These are phyloP conservation scores for Malus fusca DNA, from an alignment of 306 rosid genomes.

Conservation along the genomic window DNA sequence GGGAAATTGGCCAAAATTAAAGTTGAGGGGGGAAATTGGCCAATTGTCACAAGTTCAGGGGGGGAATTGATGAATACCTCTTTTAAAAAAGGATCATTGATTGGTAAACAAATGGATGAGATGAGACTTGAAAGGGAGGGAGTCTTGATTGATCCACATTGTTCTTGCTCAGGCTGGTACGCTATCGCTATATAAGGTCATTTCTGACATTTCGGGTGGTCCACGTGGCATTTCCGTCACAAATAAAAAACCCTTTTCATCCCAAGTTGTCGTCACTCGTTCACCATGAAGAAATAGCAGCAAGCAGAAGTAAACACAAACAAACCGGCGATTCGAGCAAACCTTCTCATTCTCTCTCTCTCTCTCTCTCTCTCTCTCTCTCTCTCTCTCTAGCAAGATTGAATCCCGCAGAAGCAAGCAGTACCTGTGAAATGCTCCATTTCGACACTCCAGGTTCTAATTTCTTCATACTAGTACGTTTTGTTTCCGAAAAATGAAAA, in stretches of 20 bases:
- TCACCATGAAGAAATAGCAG: neutral
- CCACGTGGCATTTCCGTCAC: conserved; percentile 1
- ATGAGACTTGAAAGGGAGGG: neutral
- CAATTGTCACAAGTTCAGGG: too few relatives aligned
- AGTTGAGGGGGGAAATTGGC: too few relatives aligned
- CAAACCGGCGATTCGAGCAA: neutral
- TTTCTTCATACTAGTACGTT: neutral
- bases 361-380: neutral
- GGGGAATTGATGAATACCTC: too few relatives aligned
- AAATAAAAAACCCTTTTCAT: neutral
- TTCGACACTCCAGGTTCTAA: conserved; percentile 15
- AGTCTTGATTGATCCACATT: neutral
- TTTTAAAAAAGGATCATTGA: neutral
- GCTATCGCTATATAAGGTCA: neutral
- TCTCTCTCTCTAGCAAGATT: neutral
- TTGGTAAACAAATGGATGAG: neutral
- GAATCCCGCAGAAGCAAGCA: neutral
- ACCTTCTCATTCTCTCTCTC: neutral
- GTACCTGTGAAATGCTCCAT: neutral
- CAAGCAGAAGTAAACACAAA: neutral
- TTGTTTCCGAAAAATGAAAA: too few relatives aligned
- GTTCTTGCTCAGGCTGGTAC: neutral
- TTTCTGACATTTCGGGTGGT: neutral
- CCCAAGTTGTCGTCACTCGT: neutral
- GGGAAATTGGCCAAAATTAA: too few relatives aligned